Base-by-base conservation (phyloP, 768 basidiomycete genomes). In the Pleurotus sapidus region DNA sequence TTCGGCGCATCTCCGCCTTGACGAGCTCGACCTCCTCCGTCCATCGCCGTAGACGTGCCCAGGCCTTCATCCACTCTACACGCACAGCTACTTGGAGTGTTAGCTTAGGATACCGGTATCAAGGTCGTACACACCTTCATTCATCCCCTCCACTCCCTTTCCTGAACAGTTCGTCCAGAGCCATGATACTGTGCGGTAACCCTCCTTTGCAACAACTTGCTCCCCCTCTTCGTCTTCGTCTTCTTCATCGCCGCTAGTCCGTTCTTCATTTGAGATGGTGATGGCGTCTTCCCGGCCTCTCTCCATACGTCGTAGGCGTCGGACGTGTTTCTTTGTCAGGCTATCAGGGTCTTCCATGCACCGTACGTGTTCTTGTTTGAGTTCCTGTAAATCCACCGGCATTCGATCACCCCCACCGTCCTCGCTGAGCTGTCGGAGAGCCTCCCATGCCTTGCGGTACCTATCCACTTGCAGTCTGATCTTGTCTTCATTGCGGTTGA, bases 11-110 rank as follows among this genome's bases (percentile, higher is more conserved):
- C 18, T 56, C 46, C 20, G 49, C 65, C 5, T 56, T 61, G 5
- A 67, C 55, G 3, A 61, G 47, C 14, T 38, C 25, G n/a, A 57
- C 58, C 49, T 61, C 60, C 40, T 61, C 60, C 11, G 18, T 30
- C 60, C 60, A 61, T 7, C 60, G 55, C 14, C 27, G 20, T 15
- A 46, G 15, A 12, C 61, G 27, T 12, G 60, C 43, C 57, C 58
- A 20, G 17, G 63, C 59, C 57, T 58, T 61, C 8, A 37, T 30
- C 60, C 60, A 61, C 30, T 61, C 60, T n/a, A 61, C 55, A 12
- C 47, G 59, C 14, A 61, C 30, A 30, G 45, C 61, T 61, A 42
- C 25, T 24, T 47, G 23, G 15, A 14, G 17, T 3, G 4, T 42
- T 14, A 56, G 43, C 18, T 27, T 46, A 12, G 17, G 55, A 14